These are phyloP conservation scores for Cynanchum wilfordii DNA, from an alignment of 257 asterid species.

Conservation along the genomic window DNA sequence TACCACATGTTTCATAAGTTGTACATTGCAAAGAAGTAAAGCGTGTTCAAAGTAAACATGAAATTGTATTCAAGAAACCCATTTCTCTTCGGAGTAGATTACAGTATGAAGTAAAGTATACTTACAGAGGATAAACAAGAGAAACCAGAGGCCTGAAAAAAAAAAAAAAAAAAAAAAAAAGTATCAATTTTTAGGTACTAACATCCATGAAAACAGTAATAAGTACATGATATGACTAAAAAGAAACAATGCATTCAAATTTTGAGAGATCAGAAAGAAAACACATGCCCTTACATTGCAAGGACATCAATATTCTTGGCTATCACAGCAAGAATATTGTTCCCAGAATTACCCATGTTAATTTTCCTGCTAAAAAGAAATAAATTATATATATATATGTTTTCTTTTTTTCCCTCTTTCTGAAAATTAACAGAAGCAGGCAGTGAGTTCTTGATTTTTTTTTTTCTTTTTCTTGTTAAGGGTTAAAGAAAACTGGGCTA, in stretches of 20 bases:
- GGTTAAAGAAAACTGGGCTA: neutral
- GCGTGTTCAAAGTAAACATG: neutral
- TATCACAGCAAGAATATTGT: slow-evolving; percentile 61
- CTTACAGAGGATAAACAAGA: slow-evolving; percentile 92
- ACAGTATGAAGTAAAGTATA: slow-evolving; percentile 6
- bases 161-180: neutral
- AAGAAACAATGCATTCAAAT: neutral
- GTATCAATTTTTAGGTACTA: neutral
- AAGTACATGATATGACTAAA: neutral
- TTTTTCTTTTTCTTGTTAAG: neutral
- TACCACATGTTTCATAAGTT: neutral
- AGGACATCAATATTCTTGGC: slow-evolving; percentile 85
- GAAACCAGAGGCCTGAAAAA: slow-evolving; percentile 76
- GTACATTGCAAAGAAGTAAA: neutral
- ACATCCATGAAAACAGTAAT: neutral
- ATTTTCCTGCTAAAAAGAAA: neutral
- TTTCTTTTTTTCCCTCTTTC: neutral
- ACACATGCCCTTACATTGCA: slow-evolving; percentile 53
- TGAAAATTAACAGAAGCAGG: slow-evolving; percentile 10
- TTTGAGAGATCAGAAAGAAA: neutral
- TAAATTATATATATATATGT: too few species aligned
- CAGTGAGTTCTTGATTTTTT: neutral
- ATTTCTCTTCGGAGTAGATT: neutral
- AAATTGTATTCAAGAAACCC: neutral
- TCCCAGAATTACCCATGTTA: slow-evolving; percentile 62